A percentile compares a stretch with the other conserved stretches of the same genome.
These are phyloP conservation scores for Panus rudis DNA, from an alignment of 768 basidiomycete species.

Conservation along the genomic window DNA sequence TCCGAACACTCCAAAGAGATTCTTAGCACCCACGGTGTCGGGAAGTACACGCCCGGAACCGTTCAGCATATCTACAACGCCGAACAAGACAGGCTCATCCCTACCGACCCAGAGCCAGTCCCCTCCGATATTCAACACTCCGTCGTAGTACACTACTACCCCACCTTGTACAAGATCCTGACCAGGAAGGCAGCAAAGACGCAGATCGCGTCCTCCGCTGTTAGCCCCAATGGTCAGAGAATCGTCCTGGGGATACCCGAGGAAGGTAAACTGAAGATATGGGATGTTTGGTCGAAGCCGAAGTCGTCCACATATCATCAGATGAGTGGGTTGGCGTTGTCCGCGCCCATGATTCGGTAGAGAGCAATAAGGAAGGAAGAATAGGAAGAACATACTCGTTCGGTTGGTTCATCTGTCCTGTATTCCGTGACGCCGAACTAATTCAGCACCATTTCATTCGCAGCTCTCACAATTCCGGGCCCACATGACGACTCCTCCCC, in stretches of 20 bases:
- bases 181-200: slow-evolving; percentile 35
- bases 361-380: no score
- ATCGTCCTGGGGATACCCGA: slow-evolving; percentile 54
- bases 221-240: slow-evolving; percentile 44
- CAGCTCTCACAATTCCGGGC: no score
- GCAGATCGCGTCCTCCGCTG: slow-evolving; percentile 52
- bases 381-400: no score
- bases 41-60: slow-evolving; percentile 24
- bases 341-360: no score
- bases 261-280: slow-evolving; percentile 62
- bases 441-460: no score
- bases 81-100: background rate
- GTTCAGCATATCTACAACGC: slow-evolving; percentile 13
- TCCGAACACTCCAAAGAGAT: slow-evolving; percentile 81
- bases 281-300: slow-evolving; percentile 47
- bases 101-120: slow-evolving; percentile 7
- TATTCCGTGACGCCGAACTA: no score
- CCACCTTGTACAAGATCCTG: slow-evolving; percentile 51
- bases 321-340: no score
- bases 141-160: slow-evolving; percentile 51
- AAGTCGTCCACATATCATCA: no score
- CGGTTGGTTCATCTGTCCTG: no score
- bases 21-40: slow-evolving; percentile 70
- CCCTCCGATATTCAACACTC: slow-evolving; percentile 21
- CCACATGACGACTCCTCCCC: no score